Evolutionary conservation across 108 stramenopile species (phyloP).

Genomic region (Skeletonema marinoi): DNA sequence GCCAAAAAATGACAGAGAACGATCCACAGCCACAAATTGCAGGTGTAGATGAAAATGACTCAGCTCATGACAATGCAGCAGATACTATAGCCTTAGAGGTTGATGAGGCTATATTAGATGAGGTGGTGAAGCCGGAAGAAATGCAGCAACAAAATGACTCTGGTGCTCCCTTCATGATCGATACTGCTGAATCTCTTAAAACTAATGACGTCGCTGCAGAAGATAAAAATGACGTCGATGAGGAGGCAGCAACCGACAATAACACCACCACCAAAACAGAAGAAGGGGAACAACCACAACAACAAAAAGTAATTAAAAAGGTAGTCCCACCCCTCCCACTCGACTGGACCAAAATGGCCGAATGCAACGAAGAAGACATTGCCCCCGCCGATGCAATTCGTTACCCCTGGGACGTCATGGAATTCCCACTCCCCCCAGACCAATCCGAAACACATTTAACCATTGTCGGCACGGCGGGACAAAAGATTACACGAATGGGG

Average conservation of each 20-base stretch:
- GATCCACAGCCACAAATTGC: background rate
- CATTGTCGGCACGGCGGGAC: conserved; percentile 84
- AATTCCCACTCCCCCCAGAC: conserved; percentile 21
- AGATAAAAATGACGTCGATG: background rate
- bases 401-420: conserved; percentile 75
- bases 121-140: background rate
- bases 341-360: conserved; percentile 68
- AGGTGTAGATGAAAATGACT: background rate
- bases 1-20: background rate
- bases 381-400: conserved; percentile 46
- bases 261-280: background rate
- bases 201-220: background rate
- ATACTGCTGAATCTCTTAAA: background rate
- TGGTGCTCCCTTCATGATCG: background rate
- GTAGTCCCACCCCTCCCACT: conserved; percentile 53
- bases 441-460: conserved; percentile 48
- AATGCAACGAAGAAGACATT: conserved; percentile 6
- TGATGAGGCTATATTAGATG: background rate
- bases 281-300: background rate
- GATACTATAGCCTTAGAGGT: background rate
- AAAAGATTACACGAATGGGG: conserved; percentile 84
- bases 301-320: background rate
- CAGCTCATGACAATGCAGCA: background rate
- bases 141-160: background rate
- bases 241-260: background rate